phyloP scores from a whole-genome alignment of 306 rosid genomes.

The Prunus davidiana region DNA sequence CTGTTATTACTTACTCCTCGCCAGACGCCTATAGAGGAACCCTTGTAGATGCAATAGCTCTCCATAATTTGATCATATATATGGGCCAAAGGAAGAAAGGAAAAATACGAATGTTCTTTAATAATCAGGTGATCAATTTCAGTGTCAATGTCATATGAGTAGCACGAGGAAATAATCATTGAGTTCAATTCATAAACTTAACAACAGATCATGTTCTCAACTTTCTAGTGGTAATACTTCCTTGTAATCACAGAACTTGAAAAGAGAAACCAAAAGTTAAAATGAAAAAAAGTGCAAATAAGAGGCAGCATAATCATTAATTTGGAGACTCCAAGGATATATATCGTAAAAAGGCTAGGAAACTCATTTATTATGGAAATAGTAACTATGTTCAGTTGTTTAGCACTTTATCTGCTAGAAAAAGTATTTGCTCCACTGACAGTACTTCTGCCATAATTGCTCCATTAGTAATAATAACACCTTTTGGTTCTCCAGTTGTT shows the following conservation, averaged over 20 bases:
- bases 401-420: slow-evolving; percentile 70
- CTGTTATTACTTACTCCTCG: slow-evolving; percentile 60
- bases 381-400: background rate
- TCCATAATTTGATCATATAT: slow-evolving; percentile 79
- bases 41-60: slow-evolving; percentile 73
- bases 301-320: background rate
- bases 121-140: slow-evolving; percentile 4
- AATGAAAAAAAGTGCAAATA: too few species aligned
- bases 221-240: background rate
- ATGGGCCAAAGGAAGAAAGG: slow-evolving; percentile 85
- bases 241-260: background rate
- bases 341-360: background rate
- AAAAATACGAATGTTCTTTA: slow-evolving; percentile 81
- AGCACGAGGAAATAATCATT: background rate
- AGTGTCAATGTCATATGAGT: slow-evolving; percentile 4
- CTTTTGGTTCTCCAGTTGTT: slow-evolving; percentile 97
- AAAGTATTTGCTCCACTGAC: slow-evolving; percentile 64
- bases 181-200: background rate
- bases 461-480: slow-evolving; percentile 67
- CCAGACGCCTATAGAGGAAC: slow-evolving; percentile 86
- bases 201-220: background rate
- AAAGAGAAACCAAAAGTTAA: background rate
- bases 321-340: background rate
- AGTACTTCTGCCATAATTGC: slow-evolving; percentile 74
- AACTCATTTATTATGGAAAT: background rate